Conservation (phyloP, 1,284 basidiomycete genomes). For the Heterobasidion occidentale region DNA sequence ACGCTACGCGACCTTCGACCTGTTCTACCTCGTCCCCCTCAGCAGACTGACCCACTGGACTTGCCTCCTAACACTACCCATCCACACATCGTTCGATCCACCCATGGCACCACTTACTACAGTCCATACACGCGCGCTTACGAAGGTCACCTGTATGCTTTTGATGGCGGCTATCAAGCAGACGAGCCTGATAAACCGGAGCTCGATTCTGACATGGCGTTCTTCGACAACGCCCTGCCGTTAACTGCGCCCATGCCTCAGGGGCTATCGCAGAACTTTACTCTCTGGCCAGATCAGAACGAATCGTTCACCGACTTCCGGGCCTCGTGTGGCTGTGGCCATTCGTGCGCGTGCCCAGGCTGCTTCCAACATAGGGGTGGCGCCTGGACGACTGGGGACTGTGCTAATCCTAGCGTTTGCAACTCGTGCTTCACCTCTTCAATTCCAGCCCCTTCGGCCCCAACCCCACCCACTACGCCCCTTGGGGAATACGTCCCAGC, state of each 20-base stretch:
- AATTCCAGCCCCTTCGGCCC: constrained; percentile 21
- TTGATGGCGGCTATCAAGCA: neutral
- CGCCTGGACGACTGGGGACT: constrained; percentile 25
- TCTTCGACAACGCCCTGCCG: neutral
- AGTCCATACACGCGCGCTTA: constrained; percentile 61
- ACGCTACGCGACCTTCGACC: constrained; percentile 18
- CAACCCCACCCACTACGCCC: constrained; percentile 14
- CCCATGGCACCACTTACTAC: constrained; percentile 35
- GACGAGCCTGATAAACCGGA: neutral
- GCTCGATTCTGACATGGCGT: neutral
- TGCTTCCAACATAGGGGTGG: constrained; percentile 40
- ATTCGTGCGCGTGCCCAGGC: constrained; percentile 43
- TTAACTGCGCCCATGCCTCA: neutral
- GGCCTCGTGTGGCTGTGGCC: constrained; percentile 43
- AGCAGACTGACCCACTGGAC: constrained; percentile 13
- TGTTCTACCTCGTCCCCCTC: constrained; percentile 26
- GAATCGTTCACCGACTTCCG: constrained; percentile 11
- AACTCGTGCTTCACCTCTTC: constrained; percentile 49
- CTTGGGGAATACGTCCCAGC: constrained; percentile 5
- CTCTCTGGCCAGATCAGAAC: constrained; percentile 4
- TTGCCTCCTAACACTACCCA: constrained; percentile 7
- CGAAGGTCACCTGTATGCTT: constrained; percentile 24
- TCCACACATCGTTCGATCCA: constrained; percentile 15
- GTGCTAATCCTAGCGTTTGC: constrained; percentile 40
- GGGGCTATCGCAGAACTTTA: neutral